Base-by-base conservation (phyloP, 2,329 filamentous ascomycete species). In the Coniochaeta sp. region DNA sequence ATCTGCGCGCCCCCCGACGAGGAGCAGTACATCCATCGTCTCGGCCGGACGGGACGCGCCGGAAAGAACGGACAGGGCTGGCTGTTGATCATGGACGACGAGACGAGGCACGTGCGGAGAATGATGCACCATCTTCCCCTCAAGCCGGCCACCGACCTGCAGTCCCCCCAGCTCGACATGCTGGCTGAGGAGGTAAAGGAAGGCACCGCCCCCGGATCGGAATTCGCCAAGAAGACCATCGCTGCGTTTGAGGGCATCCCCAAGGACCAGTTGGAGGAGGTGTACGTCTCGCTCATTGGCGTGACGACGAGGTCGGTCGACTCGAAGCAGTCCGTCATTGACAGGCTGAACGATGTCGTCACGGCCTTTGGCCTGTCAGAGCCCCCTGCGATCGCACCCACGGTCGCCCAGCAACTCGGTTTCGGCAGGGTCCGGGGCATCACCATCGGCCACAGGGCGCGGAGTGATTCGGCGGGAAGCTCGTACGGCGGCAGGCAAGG, bases 11-110 rank as follows among this genome's bases (percentile, higher is more conserved):
- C 89, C 1, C 75, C 79, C 4, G 81, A 84, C 62, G 81, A 85
- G 30, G 88, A 91, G 69, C 84, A 86, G 40, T 92, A 92, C 69
- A 89, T 93, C 61, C 89, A 92, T 73, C 85, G 89, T 61, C 77
- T 92, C 47, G 89, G 89, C 58, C 88, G 90, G 63, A 93, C 90
- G 9, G 90, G 81, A 60, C 87, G 91, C 68, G 89, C 89, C 30
- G 85, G 86, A 62, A 89, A 90, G 71, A 79, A 85, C 65, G 90
- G 90, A 52, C 79, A 90, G 68, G 89, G 87, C 60, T 91, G 84
- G 80, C 72, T 93, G 36, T 72, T 93, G 55, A 63, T 91, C 1
- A 77, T 84, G 1, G 72, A 83, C 12, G 68, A 78, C 16, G 87
- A 90, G 66, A 70, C 80, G 7, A 19, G 64, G 0, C 71, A 75